Conservation (phyloP, 805 yeast species). For the Brettanomyces sp. region DNA sequence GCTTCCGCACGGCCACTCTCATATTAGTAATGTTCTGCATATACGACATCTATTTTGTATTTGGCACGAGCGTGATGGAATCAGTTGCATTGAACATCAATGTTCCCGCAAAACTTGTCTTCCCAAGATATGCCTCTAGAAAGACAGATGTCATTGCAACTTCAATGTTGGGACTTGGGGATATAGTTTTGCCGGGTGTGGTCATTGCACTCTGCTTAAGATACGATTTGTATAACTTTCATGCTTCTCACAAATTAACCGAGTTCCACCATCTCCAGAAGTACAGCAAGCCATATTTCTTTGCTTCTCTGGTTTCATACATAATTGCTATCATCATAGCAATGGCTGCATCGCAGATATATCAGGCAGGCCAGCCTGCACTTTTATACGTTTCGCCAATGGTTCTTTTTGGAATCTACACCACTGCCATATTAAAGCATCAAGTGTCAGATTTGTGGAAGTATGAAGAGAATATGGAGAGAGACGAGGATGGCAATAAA, state of each 20-base stretch:
- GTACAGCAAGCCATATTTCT: slow-evolving; percentile 38
- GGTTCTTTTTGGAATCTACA: slow-evolving; percentile 24
- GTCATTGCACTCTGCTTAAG: slow-evolving; percentile 44
- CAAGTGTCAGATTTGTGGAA: slow-evolving; percentile 34
- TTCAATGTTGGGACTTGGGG: slow-evolving; percentile 55
- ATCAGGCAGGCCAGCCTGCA: slow-evolving; percentile 55
- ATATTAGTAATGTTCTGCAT: slow-evolving; percentile 41
- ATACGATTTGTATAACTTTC: slow-evolving; percentile 39
- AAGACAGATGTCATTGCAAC: slow-evolving; percentile 12
- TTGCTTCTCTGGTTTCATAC: slow-evolving; percentile 37
- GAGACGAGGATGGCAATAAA: slow-evolving; percentile 8
- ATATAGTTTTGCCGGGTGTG: slow-evolving; percentile 52
- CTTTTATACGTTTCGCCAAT: slow-evolving; percentile 53
- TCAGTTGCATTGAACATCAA: slow-evolving; percentile 48
- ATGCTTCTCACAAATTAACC: slow-evolving; percentile 20
- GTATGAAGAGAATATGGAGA: slow-evolving; percentile 23
- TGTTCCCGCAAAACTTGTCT: slow-evolving; percentile 41
- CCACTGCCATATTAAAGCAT: slow-evolving; percentile 27
- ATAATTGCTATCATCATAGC: slow-evolving; percentile 36
- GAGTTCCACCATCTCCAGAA: slow-evolving; percentile 32
- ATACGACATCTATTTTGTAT: slow-evolving; percentile 63
- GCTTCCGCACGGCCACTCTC: slow-evolving; percentile 36
- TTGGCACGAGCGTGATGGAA: slow-evolving; percentile 51
- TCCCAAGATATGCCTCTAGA: slow-evolving; percentile 29
- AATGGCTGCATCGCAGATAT: slow-evolving; percentile 28